Evolutionary conservation across 305 asterid genomes (phyloP), one percentile per base, ranked within the genome.

Genomic region (Stenogyne calaminthoides): DNA sequence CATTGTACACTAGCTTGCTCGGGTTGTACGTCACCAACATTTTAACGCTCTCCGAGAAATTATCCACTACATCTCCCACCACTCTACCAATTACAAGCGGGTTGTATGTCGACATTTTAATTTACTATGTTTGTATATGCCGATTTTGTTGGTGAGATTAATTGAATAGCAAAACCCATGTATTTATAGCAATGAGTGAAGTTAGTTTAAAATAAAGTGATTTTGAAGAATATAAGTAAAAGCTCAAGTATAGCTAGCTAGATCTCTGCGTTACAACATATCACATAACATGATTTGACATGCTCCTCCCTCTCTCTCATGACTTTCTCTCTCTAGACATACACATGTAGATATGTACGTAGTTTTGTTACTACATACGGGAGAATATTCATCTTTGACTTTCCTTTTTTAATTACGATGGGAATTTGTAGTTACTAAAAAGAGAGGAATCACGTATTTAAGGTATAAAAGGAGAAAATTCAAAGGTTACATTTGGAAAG

Each of bases 21-120:
- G 83, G 66, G 88, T 79, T 85, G 85, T 89, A 93, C 12, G 84
- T 81, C 1, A 93, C 91, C 16, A 80, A 64, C 93, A 93, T 91
- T 78, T 87, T 84, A 2, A 87, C 80, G 15, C 77, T 78, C 0
- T 86, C 75, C 25, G 70, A 27, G 82, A 91, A 82, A 62, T 59
- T 67, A 76, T 93, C 97, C 34, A 93, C 88, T 4, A 93, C 96
- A 61, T 93, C 98, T 78, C 98, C 97, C 36, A 93, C 75, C 67
- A 93, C 96, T 57, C 89, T 72, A 4, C 98, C 86, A 6, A 85
- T 76, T 29, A 85, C 85, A 10, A 91, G 88, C 1, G 98, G 90
- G 34, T 83, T 88, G 2, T 86, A 76, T 3, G 29, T 2, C 2
- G 79, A 16, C 77, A 82, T 44, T 72, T 58, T 82, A 7, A 6